Percentiles rank a stretch among this genome's conserved stretches.
Conservation (phyloP, 1,284 basidiomycete genomes). For the Peniophora sp. region DNA sequence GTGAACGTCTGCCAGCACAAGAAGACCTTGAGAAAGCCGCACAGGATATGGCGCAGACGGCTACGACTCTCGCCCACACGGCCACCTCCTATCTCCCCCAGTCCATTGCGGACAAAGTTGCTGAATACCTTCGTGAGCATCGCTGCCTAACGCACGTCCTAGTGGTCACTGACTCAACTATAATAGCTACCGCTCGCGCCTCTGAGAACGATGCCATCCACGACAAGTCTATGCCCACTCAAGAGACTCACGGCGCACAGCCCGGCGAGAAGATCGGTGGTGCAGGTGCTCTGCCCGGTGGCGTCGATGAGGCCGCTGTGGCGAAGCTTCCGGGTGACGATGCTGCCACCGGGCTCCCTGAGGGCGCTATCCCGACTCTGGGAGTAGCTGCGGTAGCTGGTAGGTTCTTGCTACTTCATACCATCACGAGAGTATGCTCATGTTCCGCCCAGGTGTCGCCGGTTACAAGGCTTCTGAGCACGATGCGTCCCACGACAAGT, state of each 20-base stretch:
- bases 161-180: neutral
- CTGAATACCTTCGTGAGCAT: neutral
- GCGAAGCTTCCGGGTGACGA: conserved; percentile 23
- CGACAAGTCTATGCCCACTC: conserved; percentile 7
- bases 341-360: too few species aligned
- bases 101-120: neutral
- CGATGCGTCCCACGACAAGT: too few species aligned
- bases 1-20: too few species aligned
- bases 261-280: conserved; percentile 14
- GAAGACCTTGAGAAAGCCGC: too few species aligned
- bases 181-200: neutral
- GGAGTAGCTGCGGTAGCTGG: too few species aligned
- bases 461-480: too few species aligned
- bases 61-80: neutral
- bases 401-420: too few species aligned
- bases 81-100: neutral
- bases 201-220: neutral
- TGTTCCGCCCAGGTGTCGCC: too few species aligned
- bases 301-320: conserved; percentile 18
- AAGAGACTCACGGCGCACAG: conserved; percentile 6
- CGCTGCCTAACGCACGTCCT: neutral
- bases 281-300: conserved; percentile 24
- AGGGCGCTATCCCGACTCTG: too few species aligned
- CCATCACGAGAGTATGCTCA: too few species aligned
- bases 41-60: too few species aligned